Conservation (phyloP, 805 yeast species). For the Pichia pseudocactophila region DNA sequence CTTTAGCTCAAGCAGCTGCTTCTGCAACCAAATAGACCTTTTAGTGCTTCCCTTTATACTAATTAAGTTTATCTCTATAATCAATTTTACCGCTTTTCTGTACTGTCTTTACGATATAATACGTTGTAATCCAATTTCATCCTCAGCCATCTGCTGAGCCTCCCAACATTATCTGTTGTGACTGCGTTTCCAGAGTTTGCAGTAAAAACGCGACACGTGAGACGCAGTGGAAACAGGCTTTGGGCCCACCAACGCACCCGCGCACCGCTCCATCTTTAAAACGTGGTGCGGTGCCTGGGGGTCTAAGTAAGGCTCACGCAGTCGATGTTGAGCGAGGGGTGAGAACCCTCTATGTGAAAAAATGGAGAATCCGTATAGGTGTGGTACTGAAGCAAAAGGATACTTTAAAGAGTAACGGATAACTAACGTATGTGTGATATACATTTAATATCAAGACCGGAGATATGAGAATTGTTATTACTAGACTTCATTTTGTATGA, state of each 20-base stretch:
- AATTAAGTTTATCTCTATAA: not conserved
- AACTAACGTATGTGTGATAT: not conserved
- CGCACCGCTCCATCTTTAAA: not conserved
- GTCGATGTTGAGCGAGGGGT: not conserved
- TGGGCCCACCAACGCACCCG: not conserved
- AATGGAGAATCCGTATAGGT: not conserved
- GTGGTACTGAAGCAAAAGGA: too few relatives aligned
- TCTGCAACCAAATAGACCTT: slow-evolving; percentile 34
- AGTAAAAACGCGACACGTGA: too few relatives aligned
- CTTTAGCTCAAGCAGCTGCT: slow-evolving; percentile 47
- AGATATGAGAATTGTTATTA: too few relatives aligned
- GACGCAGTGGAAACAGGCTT: too few relatives aligned
- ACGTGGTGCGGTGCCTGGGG: slow-evolving; percentile 3
- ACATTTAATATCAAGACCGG: too few relatives aligned
- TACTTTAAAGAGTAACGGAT: not conserved
- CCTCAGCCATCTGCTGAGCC: too few relatives aligned
- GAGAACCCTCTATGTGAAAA: not conserved
- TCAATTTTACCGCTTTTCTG: not conserved
- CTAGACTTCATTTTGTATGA: too few relatives aligned
- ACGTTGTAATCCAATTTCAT: too few relatives aligned
- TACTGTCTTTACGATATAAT: too few relatives aligned
- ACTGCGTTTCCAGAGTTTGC: too few relatives aligned
- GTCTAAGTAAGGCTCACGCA: not conserved
- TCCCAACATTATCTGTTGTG: too few relatives aligned
- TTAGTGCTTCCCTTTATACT: not conserved